Evolutionary conservation across 768 basidiomycete species (phyloP).

Genomic region (Trametes gibbosa): DNA sequence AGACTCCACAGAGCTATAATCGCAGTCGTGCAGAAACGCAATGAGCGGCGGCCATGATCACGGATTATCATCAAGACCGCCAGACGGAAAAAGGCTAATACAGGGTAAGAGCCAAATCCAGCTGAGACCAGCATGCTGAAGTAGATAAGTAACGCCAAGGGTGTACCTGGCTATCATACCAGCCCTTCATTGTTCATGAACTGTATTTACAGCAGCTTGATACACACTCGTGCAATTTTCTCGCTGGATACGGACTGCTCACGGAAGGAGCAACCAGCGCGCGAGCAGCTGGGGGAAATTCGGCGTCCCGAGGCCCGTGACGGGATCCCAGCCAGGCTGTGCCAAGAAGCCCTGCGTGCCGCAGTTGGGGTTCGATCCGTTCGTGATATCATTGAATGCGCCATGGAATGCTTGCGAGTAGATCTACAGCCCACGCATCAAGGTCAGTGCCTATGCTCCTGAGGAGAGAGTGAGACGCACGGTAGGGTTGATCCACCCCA

Average conservation of each 20-base stretch:
- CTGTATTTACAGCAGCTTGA: too few species aligned
- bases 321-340: conserved; percentile 33
- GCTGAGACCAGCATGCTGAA: too few species aligned
- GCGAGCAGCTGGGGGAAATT: conserved; percentile 24
- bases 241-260: not conserved
- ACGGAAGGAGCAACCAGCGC: conserved; percentile 12
- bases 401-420: conserved; percentile 40
- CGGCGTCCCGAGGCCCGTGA: conserved; percentile 32
- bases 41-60: too few species aligned
- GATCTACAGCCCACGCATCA: conserved; percentile 31
- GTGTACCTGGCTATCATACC: too few species aligned
- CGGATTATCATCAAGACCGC: too few species aligned
- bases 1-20: not conserved
- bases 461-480: conserved; percentile 3
- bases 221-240: too few species aligned
- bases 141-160: too few species aligned
- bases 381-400: conserved; percentile 35
- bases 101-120: too few species aligned
- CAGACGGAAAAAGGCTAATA: too few species aligned
- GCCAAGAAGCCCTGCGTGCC: conserved; percentile 32
- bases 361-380: conserved; percentile 32
- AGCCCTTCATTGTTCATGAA: too few species aligned
- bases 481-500: conserved; percentile 38
- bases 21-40: conserved; percentile 12
- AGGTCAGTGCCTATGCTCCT: not conserved